Conservation (phyloP, 805 yeast species). For the Ogataea angusta region DNA sequence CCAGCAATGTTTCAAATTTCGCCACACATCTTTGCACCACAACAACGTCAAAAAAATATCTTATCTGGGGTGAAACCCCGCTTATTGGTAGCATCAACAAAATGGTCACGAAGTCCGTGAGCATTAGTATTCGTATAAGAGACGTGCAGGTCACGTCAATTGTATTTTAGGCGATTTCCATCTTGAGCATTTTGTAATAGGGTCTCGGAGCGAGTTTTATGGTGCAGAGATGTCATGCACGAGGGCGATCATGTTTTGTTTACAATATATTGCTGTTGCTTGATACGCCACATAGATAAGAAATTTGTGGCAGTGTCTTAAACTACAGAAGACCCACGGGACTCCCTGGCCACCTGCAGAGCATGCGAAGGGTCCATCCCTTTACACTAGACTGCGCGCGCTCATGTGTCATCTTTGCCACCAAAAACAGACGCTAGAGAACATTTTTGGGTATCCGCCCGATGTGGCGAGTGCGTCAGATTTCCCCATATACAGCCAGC, state of each 20-base stretch:
- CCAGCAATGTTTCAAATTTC: neutral
- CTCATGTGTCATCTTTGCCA: too few relatives aligned
- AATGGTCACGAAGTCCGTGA: conserved; percentile 6
- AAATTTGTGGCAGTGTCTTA: conserved; percentile 4
- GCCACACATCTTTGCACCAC: conserved; percentile 8
- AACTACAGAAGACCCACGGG: too few relatives aligned
- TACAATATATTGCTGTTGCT: conserved; percentile 1
- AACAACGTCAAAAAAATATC: conserved; percentile 1
- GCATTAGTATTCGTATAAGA: neutral
- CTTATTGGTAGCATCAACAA: neutral
- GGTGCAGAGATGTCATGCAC: conserved; percentile 5
- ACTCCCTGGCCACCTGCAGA: too few relatives aligned
- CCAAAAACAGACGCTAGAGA: too few relatives aligned
- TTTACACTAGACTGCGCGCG: too few relatives aligned
- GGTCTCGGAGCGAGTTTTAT: neutral
- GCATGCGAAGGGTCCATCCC: too few relatives aligned
- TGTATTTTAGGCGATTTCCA: too few relatives aligned
- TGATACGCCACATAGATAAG: conserved; percentile 4
- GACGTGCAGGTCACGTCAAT: neutral
- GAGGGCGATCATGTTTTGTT: conserved; percentile 2
- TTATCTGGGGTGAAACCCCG: conserved; percentile 8
- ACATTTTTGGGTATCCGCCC: too few relatives aligned
- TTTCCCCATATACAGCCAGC: conserved; percentile 6
- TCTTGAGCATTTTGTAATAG: too few relatives aligned
- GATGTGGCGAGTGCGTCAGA: conserved; percentile 10